These are phyloP conservation scores for Thelephora aurantiotincta DNA, from an alignment of 768 basidiomycete genomes.

Conservation along the genomic window DNA sequence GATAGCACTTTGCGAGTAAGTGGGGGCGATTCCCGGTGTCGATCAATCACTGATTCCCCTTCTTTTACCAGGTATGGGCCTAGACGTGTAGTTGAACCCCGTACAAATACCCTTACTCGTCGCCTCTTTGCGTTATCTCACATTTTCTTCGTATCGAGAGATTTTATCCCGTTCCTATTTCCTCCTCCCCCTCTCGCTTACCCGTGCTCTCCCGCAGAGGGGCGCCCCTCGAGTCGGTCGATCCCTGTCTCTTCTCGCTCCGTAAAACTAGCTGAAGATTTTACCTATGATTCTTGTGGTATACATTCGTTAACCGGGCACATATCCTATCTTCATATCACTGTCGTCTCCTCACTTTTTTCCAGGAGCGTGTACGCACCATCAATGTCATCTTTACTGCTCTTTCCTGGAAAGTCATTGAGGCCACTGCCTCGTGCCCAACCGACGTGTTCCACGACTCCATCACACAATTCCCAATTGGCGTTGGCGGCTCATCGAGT, in stretches of 20 bases:
- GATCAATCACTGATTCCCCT: conserved; percentile 1
- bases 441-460: background rate
- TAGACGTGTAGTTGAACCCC: conserved; percentile 20
- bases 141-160: background rate
- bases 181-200: conserved; percentile 19
- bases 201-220: conserved; percentile 32
- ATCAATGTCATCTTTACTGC: background rate
- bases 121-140: conserved; percentile 4
- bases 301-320: conserved; percentile 21
- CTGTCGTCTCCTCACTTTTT: too few species aligned
- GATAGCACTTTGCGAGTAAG: conserved; percentile 90
- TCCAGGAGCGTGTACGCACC: background rate
- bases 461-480: background rate
- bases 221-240: conserved; percentile 44
- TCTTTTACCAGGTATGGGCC: conserved; percentile 61
- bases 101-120: conserved; percentile 8
- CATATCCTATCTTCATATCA: too few species aligned
- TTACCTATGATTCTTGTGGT: conserved; percentile 17
- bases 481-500: background rate
- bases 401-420: background rate
- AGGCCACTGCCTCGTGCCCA: background rate
- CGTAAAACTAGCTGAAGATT: conserved; percentile 13
- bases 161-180: conserved; percentile 8
- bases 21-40: conserved; percentile 4
- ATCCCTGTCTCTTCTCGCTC: conserved; percentile 33